Percentiles rank a stretch among this genome's conserved stretches.
Evolutionary conservation across 495 filamentous ascomycete genomes (phyloP).

Genomic region (Aspergillus sclerotiicarbonarius): DNA sequence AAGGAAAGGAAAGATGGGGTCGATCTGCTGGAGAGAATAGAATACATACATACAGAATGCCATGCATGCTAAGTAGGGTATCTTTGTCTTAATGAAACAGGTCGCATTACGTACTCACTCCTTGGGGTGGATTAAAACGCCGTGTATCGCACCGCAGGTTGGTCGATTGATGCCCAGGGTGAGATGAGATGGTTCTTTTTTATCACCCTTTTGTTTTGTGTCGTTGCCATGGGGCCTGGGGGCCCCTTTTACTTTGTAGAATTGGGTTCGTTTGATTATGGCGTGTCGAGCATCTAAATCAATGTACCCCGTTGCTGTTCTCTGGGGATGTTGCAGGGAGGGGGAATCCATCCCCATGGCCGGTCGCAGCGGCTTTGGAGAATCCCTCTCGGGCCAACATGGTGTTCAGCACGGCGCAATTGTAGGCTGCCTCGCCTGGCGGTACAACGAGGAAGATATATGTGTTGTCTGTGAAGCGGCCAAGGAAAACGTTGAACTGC

Average conservation of each 20-base stretch:
- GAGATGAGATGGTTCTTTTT: too few relatives aligned
- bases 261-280: not conserved
- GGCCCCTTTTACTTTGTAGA: too few relatives aligned
- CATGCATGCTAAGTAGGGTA: not conserved
- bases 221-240: too few relatives aligned
- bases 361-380: constrained; percentile 40
- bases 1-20: not conserved
- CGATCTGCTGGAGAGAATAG: not conserved
- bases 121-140: not conserved
- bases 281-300: constrained; percentile 3
- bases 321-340: constrained; percentile 35
- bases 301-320: constrained; percentile 11
- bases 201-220: too few relatives aligned
- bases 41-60: not conserved
- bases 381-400: constrained; percentile 81
- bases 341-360: constrained; percentile 45
- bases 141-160: not conserved
- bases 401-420: constrained; percentile 85
- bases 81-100: not conserved
- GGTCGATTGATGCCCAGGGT: too few relatives aligned
- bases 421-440: constrained; percentile 82
- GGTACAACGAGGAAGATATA: constrained; percentile 90
- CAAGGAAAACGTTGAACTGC: constrained; percentile 86
- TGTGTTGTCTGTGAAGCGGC: constrained; percentile 92
- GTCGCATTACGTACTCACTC: not conserved